These are phyloP conservation scores for Cladosporium sp. DNA, from an alignment of 2,329 filamentous ascomycete genomes.

Conservation along the genomic window DNA sequence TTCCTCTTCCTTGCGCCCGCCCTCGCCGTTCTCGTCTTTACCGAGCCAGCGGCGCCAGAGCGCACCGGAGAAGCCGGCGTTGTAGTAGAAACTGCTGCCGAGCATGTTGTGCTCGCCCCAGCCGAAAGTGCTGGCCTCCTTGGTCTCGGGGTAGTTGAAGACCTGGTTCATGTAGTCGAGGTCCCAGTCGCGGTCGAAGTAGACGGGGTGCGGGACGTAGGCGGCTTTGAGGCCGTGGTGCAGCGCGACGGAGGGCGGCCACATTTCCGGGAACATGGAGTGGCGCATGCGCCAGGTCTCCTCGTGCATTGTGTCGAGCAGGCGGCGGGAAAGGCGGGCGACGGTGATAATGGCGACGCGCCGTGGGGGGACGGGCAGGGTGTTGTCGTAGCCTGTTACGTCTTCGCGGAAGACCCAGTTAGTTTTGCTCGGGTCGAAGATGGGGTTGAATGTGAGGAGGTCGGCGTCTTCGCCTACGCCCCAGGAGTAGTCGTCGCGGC, in stretches of 20 bases:
- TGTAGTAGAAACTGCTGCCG: slow-evolving; percentile 49
- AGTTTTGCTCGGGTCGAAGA: slow-evolving; percentile 68
- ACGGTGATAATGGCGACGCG: slow-evolving; percentile 75
- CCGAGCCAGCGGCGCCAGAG: slow-evolving; percentile 49
- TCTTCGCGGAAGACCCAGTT: slow-evolving; percentile 68
- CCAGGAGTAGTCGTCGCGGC: slow-evolving; percentile 66
- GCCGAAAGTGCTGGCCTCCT: slow-evolving; percentile 44
- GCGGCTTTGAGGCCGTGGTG: slow-evolving; percentile 76
- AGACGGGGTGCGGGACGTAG: slow-evolving; percentile 73
- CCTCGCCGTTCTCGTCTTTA: slow-evolving; percentile 40
- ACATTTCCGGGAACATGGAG: slow-evolving; percentile 73
- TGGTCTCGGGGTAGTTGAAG: slow-evolving; percentile 45
- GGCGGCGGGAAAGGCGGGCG: slow-evolving; percentile 64
- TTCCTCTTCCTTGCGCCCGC: slow-evolving; percentile 31
- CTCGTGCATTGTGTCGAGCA: slow-evolving; percentile 71
- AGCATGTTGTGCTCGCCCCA: slow-evolving; percentile 50
- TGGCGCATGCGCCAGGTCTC: slow-evolving; percentile 70
- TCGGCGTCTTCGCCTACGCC: slow-evolving; percentile 72
- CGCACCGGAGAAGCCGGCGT: slow-evolving; percentile 43
- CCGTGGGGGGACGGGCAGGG: slow-evolving; percentile 57
- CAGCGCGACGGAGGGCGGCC: slow-evolving; percentile 65
- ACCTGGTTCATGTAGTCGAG: slow-evolving; percentile 42
- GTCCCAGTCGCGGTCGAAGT: slow-evolving; percentile 70
- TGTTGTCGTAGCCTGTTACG: slow-evolving; percentile 60
- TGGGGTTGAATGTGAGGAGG: slow-evolving; percentile 69